Percentiles rank a stretch among this genome's conserved stretches.
Conservation (phyloP, 257 asterid species). For the Forsythia suspensa region DNA sequence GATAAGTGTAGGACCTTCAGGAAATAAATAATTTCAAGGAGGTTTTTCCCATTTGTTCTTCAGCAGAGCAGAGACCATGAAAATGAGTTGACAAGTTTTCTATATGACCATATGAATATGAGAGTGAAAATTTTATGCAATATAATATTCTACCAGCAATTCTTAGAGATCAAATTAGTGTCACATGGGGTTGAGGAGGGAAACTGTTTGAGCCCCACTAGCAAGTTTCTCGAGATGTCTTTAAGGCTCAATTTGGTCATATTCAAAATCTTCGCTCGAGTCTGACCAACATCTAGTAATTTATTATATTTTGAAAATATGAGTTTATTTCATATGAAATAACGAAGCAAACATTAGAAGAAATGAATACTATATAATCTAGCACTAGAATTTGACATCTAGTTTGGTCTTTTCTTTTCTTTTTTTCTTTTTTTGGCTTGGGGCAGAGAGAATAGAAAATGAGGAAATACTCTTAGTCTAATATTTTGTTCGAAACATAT, state of each 20-base stretch:
- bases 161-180: not conserved
- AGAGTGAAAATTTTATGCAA: not conserved
- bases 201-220: not conserved
- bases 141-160: not conserved
- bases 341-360: not conserved
- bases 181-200: not conserved
- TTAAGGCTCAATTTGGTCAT: not conserved
- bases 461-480: not conserved
- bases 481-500: not conserved
- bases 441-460: not conserved
- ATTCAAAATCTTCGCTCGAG: not conserved
- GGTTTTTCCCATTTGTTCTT: not conserved
- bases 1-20: not conserved
- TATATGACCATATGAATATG: not conserved
- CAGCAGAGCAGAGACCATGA: not conserved
- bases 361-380: not conserved
- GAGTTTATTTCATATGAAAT: not conserved
- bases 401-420: not conserved
- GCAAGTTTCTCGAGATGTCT: not conserved
- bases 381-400: not conserved
- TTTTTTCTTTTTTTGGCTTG: not conserved
- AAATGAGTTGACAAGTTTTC: not conserved
- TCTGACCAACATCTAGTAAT: not conserved
- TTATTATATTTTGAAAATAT: too few species aligned
- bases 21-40: not conserved